Percentiles rank a stretch among this genome's conserved stretches.
Conservation (phyloP, 192 early-diverging fungal genomes). For the Backusella parvicylindrica region DNA sequence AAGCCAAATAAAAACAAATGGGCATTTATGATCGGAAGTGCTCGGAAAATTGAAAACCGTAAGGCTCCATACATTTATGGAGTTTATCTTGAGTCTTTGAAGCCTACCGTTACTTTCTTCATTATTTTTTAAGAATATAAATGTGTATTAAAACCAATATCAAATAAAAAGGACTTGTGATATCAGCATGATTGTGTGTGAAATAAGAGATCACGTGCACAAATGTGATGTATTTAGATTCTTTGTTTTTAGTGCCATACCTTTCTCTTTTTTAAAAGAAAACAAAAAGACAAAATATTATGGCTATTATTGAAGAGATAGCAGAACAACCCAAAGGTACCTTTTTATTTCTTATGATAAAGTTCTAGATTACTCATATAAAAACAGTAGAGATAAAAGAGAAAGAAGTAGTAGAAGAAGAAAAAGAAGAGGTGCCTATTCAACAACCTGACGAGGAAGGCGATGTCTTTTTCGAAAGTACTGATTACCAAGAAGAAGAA, state of each 20-base stretch:
- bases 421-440: slow-evolving; percentile 1
- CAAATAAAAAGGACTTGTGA: too few species aligned
- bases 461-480: slow-evolving; percentile 25
- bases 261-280: neutral
- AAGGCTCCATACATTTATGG: too few species aligned
- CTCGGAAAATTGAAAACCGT: too few species aligned
- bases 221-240: neutral
- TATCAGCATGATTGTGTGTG: too few species aligned
- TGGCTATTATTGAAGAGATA: slow-evolving; percentile 47
- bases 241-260: neutral
- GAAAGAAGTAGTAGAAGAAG: neutral
- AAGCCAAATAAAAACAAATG: too few species aligned
- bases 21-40: too few species aligned
- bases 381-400: neutral
- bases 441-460: slow-evolving; percentile 20
- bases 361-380: too few species aligned
- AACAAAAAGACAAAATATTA: neutral
- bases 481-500: slow-evolving; percentile 32
- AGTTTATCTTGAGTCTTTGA: too few species aligned
- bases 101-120: too few species aligned
- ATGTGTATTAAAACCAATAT: too few species aligned
- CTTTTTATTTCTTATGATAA: neutral
- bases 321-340: slow-evolving; percentile 11
- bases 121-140: too few species aligned
- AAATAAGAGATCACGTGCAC: neutral